Base-by-base conservation (phyloP, 805 yeast genomes). In the Saccharomycopsis guyanensis region DNA sequence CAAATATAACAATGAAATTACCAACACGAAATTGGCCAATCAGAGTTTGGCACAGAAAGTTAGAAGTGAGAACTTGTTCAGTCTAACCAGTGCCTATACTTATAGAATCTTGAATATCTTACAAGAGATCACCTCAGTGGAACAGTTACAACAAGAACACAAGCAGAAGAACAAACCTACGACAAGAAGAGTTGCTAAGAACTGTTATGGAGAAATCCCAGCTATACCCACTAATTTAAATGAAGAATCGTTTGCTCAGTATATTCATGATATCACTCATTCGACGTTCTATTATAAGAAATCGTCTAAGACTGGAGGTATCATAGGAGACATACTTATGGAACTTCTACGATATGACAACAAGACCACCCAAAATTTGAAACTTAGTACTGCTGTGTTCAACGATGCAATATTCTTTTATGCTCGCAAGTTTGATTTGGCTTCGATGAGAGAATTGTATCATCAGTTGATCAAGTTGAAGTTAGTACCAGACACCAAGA, bases 301-400 rank as follows among this genome's bases (percentile, higher is more conserved):
- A 18, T 64, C 72, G 1, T 66, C 72, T 1, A 60, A 55, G 40
- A 54, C 57, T 35, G 61, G 63, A 45, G 71, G 72, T 6, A 55
- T 68, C 4, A 59, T 69, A 2, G 64, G 68, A 1, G 64, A 63
- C 40, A 56, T 71, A 6, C 45, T 71, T 10, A 56, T 63, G 36
- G 65, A 66, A 36, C 46, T 71, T n/a, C 59, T 70, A 54, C 68
- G 67, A 50, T 68, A 68, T 16, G 55, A 62, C 8, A 70, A 70
- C 46, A 27, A 57, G 5, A 59, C 55, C 8, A 63, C 71, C 0
- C 27, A 57, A 2, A 53, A 53, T 2, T 52, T 65, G n/a, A 55
- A 66, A 31, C 18, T 24, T 4, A 59, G 61, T 8, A 49, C 63
- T 1, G 51, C 59, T 5, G 52, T 62, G 2, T 71, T 58, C 52